These are phyloP conservation scores for Linum tenue DNA, from an alignment of 345 rosid genomes.

Conservation along the genomic window DNA sequence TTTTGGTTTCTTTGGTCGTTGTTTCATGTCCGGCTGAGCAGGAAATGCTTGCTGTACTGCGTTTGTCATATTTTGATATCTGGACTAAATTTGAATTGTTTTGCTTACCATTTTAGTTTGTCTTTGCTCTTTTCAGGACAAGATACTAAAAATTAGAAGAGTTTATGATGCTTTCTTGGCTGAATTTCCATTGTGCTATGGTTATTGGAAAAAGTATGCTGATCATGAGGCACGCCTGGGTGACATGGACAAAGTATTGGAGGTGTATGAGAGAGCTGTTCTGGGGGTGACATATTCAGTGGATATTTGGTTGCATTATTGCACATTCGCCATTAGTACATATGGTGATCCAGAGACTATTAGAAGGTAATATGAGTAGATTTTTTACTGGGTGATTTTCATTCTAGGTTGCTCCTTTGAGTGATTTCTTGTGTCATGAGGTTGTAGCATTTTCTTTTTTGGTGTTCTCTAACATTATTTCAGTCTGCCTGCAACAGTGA, in stretches of 20 bases:
- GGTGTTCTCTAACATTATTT: constrained; percentile 55
- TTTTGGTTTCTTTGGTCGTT: neutral
- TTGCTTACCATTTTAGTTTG: constrained; percentile 14
- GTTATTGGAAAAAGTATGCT: constrained; percentile 98
- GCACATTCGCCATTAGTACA: constrained; percentile 66
- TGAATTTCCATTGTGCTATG: constrained; percentile 94
- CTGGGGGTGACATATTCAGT: constrained; percentile 92
- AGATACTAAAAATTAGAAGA: constrained; percentile 61
- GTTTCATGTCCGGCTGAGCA: neutral
- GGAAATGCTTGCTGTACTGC: neutral
- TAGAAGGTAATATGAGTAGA: constrained; percentile 61
- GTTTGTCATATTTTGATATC: too few species aligned
- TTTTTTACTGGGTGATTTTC: constrained; percentile 13
- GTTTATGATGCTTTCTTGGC: constrained; percentile 88
- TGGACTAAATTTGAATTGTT: neutral
- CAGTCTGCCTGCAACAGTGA: constrained; percentile 60
- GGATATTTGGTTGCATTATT: constrained; percentile 93
- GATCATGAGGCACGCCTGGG: constrained; percentile 89
- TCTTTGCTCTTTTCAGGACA: constrained; percentile 45
- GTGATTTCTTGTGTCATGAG: constrained; percentile 24
- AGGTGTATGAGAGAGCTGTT: constrained; percentile 93
- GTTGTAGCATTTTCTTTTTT: constrained; percentile 25
- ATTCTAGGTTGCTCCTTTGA: constrained; percentile 21
- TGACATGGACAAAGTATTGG: constrained; percentile 86
- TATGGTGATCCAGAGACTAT: constrained; percentile 93